Conservation (phyloP, 139 green algal genomes). For the Tetradesmus lagerheimii region DNA sequence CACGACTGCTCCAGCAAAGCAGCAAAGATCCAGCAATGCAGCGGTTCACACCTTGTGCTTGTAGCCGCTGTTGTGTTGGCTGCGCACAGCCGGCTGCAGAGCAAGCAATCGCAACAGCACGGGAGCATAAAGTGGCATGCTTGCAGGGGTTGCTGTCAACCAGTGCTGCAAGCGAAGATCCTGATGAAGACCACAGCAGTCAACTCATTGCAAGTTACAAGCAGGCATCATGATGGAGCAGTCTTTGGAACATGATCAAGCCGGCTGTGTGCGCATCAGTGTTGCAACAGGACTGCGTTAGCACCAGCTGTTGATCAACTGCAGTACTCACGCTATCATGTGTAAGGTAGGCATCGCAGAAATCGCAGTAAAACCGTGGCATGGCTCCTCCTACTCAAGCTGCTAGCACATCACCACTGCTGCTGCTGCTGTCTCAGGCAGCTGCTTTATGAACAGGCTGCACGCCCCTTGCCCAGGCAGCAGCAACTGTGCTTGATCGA, state of each 20-base stretch:
- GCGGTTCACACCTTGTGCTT: constrained; percentile 90
- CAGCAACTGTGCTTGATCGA: neutral
- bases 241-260: neutral
- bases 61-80: constrained; percentile 96
- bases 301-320: neutral
- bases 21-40: too few relatives aligned
- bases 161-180: neutral
- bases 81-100: constrained; percentile 90
- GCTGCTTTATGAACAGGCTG: neutral
- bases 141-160: neutral
- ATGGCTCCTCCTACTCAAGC: constrained; percentile 32
- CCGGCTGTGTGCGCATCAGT: neutral
- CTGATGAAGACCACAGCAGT: neutral
- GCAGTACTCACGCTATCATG: constrained; percentile 58
- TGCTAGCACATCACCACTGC: neutral
- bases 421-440: neutral
- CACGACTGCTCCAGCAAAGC: neutral
- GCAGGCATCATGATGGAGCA: neutral
- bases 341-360: constrained; percentile 94
- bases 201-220: neutral
- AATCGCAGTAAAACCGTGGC: constrained; percentile 77
- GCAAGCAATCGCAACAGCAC: neutral
- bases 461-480: neutral
- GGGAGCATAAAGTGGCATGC: neutral
- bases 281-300: neutral